Evolutionary conservation across 139 green algal genomes (phyloP).

Genomic region (Picochlorum sp.): DNA sequence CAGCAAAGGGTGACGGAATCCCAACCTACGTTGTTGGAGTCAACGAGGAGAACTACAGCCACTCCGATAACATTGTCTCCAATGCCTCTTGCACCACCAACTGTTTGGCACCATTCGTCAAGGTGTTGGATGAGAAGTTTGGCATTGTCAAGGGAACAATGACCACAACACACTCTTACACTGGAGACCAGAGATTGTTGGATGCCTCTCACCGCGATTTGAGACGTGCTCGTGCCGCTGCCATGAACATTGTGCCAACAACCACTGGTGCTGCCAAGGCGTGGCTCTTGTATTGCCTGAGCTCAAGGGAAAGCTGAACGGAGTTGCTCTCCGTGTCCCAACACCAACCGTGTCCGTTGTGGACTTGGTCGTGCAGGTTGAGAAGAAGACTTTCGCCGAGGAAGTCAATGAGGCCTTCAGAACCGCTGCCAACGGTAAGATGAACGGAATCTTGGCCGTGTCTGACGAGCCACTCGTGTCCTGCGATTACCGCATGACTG

Average conservation of each 20-base stretch:
- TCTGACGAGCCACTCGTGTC: constrained; percentile 94
- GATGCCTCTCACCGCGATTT: constrained; percentile 97
- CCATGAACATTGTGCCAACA: constrained; percentile 98
- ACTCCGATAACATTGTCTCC: constrained; percentile 82
- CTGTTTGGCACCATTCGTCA: constrained; percentile 99
- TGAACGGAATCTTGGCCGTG: constrained; percentile 88
- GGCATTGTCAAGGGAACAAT: constrained; percentile 99
- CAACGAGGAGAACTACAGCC: constrained; percentile 86
- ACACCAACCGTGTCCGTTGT: constrained; percentile 97
- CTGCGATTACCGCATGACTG: constrained; percentile 82
- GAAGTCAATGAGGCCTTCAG: constrained; percentile 97
- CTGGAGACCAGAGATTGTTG: constrained; percentile 95
- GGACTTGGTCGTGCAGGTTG: constrained; percentile 94
- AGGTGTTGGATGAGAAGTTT: constrained; percentile 98
- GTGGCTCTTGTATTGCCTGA: constrained; percentile 90
- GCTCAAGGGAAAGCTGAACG: constrained; percentile 93
- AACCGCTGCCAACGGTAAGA: constrained; percentile 66
- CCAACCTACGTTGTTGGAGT: constrained; percentile 98
- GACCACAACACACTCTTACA: constrained; percentile 99
- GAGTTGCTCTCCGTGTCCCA: constrained; percentile 97
- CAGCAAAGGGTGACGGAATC: constrained; percentile 95
- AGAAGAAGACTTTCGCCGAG: constrained; percentile 99
- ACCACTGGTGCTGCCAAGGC: constrained; percentile 98
- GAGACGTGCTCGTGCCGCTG: constrained; percentile 88
- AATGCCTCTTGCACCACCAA: constrained; percentile 99